Evolutionary conservation across 805 yeast genomes (phyloP).

Genomic region (Monosporozyma yasuniensis): DNA sequence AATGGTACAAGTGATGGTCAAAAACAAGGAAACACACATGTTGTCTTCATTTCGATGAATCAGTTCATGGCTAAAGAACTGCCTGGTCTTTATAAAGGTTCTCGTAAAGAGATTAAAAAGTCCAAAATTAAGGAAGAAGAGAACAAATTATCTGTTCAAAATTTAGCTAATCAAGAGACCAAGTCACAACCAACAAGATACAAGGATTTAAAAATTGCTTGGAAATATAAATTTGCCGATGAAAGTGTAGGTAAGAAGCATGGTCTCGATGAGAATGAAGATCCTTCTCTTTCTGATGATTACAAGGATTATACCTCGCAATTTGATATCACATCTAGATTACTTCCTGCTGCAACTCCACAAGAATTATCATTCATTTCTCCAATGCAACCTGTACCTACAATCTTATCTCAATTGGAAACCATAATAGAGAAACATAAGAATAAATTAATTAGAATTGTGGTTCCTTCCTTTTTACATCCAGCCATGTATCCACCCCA

Average conservation of each 20-base stretch:
- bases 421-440: constrained; percentile 34
- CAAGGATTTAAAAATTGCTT: constrained; percentile 73
- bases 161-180: constrained; percentile 36
- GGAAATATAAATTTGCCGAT: constrained; percentile 71
- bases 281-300: constrained; percentile 11
- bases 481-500: constrained; percentile 63
- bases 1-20: constrained; percentile 19
- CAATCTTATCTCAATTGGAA: constrained; percentile 36
- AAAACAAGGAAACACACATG: constrained; percentile 39
- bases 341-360: constrained; percentile 50
- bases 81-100: constrained; percentile 71
- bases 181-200: constrained; percentile 17
- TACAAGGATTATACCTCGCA: constrained; percentile 51
- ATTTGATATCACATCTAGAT: constrained; percentile 68
- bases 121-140: constrained; percentile 48
- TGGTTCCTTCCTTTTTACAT: constrained; percentile 68
- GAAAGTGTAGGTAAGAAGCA: constrained; percentile 10
- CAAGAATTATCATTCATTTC: constrained; percentile 51
- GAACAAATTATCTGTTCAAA: constrained; percentile 58
- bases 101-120: constrained; percentile 56
- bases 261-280: constrained; percentile 12
- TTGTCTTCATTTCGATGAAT: constrained; percentile 53
- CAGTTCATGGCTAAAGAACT: constrained; percentile 55
- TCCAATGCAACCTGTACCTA: constrained; percentile 23
- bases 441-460: constrained; percentile 49